Conservation (phyloP, 768 basidiomycete genomes). For the Sarcodon sp. region DNA sequence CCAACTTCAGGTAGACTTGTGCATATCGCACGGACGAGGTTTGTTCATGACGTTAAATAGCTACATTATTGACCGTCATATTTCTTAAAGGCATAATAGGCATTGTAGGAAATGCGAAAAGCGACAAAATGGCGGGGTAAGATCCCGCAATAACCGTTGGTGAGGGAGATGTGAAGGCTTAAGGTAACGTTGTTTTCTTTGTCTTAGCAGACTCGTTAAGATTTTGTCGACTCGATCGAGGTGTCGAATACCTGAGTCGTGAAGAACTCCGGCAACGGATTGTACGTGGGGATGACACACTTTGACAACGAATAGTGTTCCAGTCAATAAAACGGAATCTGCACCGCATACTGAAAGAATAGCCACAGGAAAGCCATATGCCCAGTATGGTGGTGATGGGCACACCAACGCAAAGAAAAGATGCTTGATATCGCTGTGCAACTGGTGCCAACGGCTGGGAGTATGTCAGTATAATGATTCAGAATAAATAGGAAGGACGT, state of each 20-base stretch:
- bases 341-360: slow-evolving; percentile 57
- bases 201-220: no score
- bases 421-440: slow-evolving; percentile 45
- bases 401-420: slow-evolving; percentile 59
- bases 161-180: no score
- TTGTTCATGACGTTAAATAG: no score
- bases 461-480: background rate
- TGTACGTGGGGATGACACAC: slow-evolving; percentile 57
- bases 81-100: no score
- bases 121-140: no score
- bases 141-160: no score
- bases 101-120: no score
- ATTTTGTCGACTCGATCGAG: no score
- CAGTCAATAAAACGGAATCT: slow-evolving; percentile 64
- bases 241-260: slow-evolving; percentile 43
- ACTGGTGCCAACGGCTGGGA: slow-evolving; percentile 37
- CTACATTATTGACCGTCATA: no score
- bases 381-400: slow-evolving; percentile 53
- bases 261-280: slow-evolving; percentile 55
- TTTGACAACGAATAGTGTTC: slow-evolving; percentile 65
- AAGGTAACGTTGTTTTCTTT: no score
- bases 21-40: no score
- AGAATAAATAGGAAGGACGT: background rate
- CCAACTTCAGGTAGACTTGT: no score
- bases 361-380: slow-evolving; percentile 59